Percentiles rank a stretch among this genome's conserved stretches.
These are phyloP conservation scores for Leucogyrophana mollusca DNA, from an alignment of 768 basidiomycete species.

Conservation along the genomic window DNA sequence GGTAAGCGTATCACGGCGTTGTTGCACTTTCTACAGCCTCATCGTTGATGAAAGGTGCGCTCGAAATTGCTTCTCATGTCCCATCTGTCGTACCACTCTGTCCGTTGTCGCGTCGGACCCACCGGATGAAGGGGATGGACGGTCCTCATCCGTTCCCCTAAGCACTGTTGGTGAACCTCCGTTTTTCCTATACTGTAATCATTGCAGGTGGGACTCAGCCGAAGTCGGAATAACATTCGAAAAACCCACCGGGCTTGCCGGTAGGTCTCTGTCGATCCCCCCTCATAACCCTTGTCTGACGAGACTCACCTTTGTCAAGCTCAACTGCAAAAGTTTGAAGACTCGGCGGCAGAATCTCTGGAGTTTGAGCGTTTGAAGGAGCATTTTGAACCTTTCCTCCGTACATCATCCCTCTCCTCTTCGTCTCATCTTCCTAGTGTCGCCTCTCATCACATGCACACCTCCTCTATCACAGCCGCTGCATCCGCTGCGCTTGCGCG, in stretches of 20 bases:
- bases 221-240: constrained; percentile 92
- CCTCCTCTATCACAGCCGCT: constrained; percentile 83
- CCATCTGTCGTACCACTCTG: constrained; percentile 86
- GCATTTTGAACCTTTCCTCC: constrained; percentile 94
- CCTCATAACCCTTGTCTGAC: neutral
- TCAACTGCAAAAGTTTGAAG: constrained; percentile 88
- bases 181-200: constrained; percentile 88
- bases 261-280: constrained; percentile 50
- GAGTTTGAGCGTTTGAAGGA: constrained; percentile 96
- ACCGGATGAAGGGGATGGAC: constrained; percentile 55
- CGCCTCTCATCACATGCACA: constrained; percentile 69
- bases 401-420: constrained; percentile 75
- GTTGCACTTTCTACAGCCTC: neutral
- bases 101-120: constrained; percentile 91
- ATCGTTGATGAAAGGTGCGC: constrained; percentile 68
- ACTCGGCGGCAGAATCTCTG: constrained; percentile 77
- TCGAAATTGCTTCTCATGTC: constrained; percentile 96
- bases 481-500: constrained; percentile 86
- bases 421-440: constrained; percentile 52
- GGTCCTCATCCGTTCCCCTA: constrained; percentile 46
- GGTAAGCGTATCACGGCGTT: constrained; percentile 46
- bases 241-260: constrained; percentile 93
- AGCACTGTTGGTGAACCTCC: constrained; percentile 78
- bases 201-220: constrained; percentile 94
- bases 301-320: constrained; percentile 43